phyloP scores from a whole-genome alignment of 495 filamentous ascomycete genomes.

The Jackrogersella multiformis region DNA sequence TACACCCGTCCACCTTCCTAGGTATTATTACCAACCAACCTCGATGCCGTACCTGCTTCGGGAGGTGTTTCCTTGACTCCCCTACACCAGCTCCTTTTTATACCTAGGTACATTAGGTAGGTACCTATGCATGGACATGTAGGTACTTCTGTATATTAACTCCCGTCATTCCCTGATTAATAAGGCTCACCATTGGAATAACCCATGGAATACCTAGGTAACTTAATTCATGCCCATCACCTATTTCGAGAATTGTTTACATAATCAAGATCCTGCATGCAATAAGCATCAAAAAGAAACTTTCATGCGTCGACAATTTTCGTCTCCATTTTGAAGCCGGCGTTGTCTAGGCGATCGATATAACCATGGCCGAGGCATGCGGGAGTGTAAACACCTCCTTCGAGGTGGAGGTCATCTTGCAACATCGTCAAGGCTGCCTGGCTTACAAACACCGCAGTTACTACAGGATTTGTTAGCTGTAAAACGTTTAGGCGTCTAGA shows the following conservation, averaged over 20 bases:
- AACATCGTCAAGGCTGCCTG: constrained; percentile 78
- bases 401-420: constrained; percentile 66
- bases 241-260: not conserved
- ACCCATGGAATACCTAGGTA: too few species aligned
- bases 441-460: constrained; percentile 73
- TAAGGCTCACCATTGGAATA: constrained; percentile 1
- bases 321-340: constrained; percentile 70
- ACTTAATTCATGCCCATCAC: not conserved
- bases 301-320: constrained; percentile 48
- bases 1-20: too few species aligned
- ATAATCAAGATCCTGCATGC: not conserved
- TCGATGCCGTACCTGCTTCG: not conserved
- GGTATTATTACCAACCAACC: constrained; percentile 7
- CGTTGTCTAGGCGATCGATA: constrained; percentile 72
- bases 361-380: constrained; percentile 81
- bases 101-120: too few species aligned
- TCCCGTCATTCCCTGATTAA: not conserved
- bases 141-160: constrained; percentile 20
- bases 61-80: not conserved
- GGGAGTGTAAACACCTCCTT: constrained; percentile 81
- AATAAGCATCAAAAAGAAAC: not conserved
- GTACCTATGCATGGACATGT: too few species aligned
- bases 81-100: constrained; percentile 6
- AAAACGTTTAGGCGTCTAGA: not conserved
- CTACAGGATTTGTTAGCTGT: constrained; percentile 46